phyloP scores from a whole-genome alignment of 208 protist species.

The Acanthamoeba castellanii region DNA sequence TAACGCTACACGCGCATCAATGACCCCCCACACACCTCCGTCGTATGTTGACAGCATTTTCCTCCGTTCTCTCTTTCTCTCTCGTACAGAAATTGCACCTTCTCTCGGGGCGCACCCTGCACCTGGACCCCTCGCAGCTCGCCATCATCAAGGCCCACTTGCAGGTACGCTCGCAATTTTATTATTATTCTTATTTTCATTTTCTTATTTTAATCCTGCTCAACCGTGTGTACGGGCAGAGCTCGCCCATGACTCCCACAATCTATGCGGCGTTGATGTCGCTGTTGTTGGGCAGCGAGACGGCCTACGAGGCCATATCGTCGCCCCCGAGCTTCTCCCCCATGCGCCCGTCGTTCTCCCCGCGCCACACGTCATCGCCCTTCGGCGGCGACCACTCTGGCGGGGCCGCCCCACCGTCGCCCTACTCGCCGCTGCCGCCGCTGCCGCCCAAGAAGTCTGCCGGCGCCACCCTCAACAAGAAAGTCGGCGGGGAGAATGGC shows the following conservation, averaged over 20 bases:
- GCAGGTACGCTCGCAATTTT: neutral
- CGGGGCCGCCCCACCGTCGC: neutral
- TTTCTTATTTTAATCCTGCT: too few relatives aligned
- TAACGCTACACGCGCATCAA: neutral
- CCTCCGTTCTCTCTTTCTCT: too few relatives aligned
- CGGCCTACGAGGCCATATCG: constrained; percentile 23
- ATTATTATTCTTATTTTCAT: too few relatives aligned
- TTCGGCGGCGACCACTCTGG: neutral
- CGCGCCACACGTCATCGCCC: neutral
- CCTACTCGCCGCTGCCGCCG: constrained; percentile 37
- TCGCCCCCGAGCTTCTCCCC: constrained; percentile 16
- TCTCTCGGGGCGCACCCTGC: constrained; percentile 10
- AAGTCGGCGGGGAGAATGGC: neutral
- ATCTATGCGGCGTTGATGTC: constrained; percentile 56
- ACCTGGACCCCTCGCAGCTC: neutral
- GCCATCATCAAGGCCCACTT: constrained; percentile 48
- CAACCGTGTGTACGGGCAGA: neutral
- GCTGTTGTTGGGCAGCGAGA: constrained; percentile 19
- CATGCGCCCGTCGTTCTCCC: neutral
- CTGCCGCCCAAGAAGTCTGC: neutral
- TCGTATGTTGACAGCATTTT: neutral
- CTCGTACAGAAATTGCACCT: constrained; percentile 31
- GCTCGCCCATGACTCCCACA: constrained; percentile 3
- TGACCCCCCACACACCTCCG: too few relatives aligned
- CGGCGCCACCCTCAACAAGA: neutral